Conservation (phyloP, 352 stramenopile species). For the Pythium graminicola region DNA sequence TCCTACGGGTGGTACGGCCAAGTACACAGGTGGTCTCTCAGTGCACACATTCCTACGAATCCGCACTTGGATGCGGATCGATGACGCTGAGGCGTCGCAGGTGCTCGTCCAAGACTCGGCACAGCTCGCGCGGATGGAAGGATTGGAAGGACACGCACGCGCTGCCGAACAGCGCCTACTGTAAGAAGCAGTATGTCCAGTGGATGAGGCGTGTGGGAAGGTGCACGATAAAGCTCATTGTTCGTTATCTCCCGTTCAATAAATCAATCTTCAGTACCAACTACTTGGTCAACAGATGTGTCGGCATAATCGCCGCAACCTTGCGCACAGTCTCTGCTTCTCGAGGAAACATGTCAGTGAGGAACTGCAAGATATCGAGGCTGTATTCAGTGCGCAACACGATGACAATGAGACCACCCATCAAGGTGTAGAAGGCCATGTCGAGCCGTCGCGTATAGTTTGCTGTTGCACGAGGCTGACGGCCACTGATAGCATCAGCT, state of each 20-base stretch:
- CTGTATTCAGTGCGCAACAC: slow-evolving; percentile 51
- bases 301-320: slow-evolving; percentile 19
- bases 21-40: slow-evolving; percentile 96
- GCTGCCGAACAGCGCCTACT: slow-evolving; percentile 74
- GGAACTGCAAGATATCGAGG: slow-evolving; percentile 41
- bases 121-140: slow-evolving; percentile 89
- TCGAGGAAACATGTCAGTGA: slow-evolving; percentile 36
- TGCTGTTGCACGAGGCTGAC: slow-evolving; percentile 1
- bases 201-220: no score
- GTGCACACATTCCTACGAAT: slow-evolving; percentile 99
- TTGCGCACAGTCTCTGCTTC: slow-evolving; percentile 38
- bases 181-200: slow-evolving; percentile 24
- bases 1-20: slow-evolving; percentile 94
- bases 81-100: slow-evolving; percentile 79
- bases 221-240: no score
- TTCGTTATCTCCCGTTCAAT: no score
- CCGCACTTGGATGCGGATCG: slow-evolving; percentile 97
- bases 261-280: no score
- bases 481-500: slow-evolving; percentile 23
- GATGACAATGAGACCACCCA: slow-evolving; percentile 32
- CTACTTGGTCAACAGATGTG: neutral
- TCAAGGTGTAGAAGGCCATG: slow-evolving; percentile 31
- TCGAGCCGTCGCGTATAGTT: slow-evolving; percentile 44
- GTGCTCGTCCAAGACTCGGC: slow-evolving; percentile 92
- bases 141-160: slow-evolving; percentile 74